Conservation (phyloP, 2,329 filamentous ascomycete genomes). For the Anthostomella pinea region DNA sequence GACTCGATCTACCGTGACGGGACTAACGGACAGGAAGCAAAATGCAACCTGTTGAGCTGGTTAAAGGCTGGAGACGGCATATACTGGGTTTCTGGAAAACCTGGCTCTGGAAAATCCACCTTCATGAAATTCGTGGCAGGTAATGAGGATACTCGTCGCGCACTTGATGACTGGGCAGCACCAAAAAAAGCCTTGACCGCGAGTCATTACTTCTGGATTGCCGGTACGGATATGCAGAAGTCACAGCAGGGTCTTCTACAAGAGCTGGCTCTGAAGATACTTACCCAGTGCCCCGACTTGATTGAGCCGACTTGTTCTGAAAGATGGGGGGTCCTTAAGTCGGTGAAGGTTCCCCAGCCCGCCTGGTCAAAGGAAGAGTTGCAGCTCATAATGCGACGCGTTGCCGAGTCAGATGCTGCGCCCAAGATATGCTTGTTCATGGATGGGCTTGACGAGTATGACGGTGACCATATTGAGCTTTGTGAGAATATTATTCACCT, state of each 20-base stretch:
- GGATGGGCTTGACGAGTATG: conserved; percentile 34
- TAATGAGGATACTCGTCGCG: background rate
- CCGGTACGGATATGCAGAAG: conserved; percentile 4
- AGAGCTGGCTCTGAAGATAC: background rate
- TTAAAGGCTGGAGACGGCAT: background rate
- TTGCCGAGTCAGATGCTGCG: background rate
- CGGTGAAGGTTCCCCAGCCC: background rate
- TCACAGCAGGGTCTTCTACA: conserved; percentile 1
- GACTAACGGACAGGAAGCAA: background rate
- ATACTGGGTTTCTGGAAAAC: conserved; percentile 8
- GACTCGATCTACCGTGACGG: too few species aligned
- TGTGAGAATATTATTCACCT: conserved; percentile 13
- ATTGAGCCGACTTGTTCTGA: background rate
- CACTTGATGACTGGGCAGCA: background rate
- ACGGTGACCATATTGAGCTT: conserved; percentile 23
- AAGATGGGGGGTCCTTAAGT: background rate
- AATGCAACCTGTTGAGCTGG: background rate
- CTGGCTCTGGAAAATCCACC: conserved; percentile 5
- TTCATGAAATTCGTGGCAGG: conserved; percentile 9
- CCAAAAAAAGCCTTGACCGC: background rate
- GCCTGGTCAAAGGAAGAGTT: background rate
- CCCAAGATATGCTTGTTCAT: conserved; percentile 32
- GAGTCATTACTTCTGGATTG: conserved; percentile 4
- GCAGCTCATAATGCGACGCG: background rate
- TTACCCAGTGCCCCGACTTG: background rate